Conservation (phyloP, 805 yeast genomes). For the Teunomyces tritomae region DNA sequence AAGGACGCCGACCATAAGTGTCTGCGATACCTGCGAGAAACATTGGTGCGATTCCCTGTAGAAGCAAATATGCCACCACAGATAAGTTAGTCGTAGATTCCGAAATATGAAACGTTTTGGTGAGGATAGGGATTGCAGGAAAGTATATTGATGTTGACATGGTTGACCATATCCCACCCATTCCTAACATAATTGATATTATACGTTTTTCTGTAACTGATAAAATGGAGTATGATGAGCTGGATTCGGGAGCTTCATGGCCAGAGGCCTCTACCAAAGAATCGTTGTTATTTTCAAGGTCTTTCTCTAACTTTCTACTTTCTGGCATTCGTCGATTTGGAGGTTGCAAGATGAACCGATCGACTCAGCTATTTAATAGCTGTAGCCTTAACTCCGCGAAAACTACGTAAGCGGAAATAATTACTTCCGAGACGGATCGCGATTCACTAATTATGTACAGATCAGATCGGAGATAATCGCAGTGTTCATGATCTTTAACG, state of each 20-base stretch:
- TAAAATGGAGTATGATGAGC: conserved; percentile 40
- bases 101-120: conserved; percentile 51
- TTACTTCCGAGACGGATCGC: no score
- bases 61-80: conserved; percentile 70
- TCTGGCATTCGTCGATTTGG: background rate
- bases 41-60: conserved; percentile 78
- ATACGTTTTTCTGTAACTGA: conserved; percentile 36
- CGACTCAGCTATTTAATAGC: background rate
- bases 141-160: conserved; percentile 76
- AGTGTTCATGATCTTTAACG: no score
- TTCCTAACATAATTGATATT: conserved; percentile 40
- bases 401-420: no score
- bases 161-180: conserved; percentile 64
- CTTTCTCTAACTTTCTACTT: background rate
- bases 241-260: background rate
- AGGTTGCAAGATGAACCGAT: background rate
- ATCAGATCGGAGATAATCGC: no score
- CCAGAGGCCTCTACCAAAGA: background rate
- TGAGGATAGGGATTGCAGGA: conserved; percentile 67
- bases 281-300: background rate
- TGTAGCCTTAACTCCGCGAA: no score
- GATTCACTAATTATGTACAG: no score
- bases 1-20: conserved; percentile 67
- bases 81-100: conserved; percentile 66
- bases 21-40: conserved; percentile 70